A percentile compares a stretch with the other conserved stretches of the same genome.
Conservation (phyloP, 106 monocot species). For the Phalaenopsis aphrodite region DNA sequence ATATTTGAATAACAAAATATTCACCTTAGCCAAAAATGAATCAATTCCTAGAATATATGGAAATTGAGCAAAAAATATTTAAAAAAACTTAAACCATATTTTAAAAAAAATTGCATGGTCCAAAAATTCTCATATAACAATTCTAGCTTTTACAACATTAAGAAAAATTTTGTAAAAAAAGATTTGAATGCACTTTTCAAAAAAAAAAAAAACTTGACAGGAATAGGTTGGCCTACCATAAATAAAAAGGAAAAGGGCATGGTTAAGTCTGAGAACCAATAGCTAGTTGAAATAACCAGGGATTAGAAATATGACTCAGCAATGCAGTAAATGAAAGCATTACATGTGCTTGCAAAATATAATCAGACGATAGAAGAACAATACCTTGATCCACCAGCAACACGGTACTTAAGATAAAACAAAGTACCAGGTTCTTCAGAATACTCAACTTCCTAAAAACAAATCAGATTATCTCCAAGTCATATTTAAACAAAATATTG, state of each 20-base stretch:
- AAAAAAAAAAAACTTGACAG: not conserved
- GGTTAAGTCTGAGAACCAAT: not conserved
- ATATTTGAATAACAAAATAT: conserved; percentile 2
- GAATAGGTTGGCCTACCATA: not conserved
- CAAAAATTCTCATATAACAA: not conserved
- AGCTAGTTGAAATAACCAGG: not conserved
- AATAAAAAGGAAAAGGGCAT: not conserved
- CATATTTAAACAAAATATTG: not conserved
- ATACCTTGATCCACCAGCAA: conserved; percentile 91
- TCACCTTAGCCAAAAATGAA: not conserved
- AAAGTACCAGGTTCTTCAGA: conserved; percentile 89
- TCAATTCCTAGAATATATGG: not conserved
- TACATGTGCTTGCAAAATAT: not conserved
- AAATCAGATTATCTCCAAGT: not conserved
- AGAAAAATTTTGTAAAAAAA: not conserved
- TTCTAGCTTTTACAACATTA: not conserved
- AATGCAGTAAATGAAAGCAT: not conserved
- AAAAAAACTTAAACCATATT: not conserved
- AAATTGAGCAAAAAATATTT: not conserved
- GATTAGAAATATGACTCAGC: not conserved
- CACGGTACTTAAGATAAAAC: conserved; percentile 85
- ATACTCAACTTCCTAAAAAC: conserved; percentile 86
- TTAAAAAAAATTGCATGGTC: not conserved
- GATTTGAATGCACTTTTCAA: not conserved
- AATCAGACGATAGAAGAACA: not conserved